Percentiles rank a stretch among this genome's conserved stretches.
Conservation (phyloP, 1,284 basidiomycete genomes). For the Marasmius fiardii region DNA sequence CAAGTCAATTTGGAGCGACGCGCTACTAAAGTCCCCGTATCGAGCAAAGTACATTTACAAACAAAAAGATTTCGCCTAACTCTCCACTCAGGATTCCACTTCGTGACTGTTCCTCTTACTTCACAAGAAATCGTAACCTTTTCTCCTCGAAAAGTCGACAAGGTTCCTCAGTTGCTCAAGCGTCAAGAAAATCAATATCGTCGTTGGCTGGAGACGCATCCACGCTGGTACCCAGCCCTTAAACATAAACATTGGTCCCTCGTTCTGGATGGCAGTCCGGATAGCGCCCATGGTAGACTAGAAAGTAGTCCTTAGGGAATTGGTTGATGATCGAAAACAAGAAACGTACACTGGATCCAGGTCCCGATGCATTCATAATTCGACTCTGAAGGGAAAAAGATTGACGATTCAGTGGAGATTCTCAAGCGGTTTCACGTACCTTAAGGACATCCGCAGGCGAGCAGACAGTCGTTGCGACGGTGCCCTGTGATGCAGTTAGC, state of each 20-base stretch:
- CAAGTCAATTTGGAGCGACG: too few relatives aligned
- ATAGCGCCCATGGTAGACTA: slow-evolving; percentile 75
- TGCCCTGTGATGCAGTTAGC: slow-evolving; percentile 50
- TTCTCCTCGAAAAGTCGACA: slow-evolving; percentile 49
- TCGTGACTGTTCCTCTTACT: too few relatives aligned
- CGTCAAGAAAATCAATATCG: slow-evolving; percentile 81
- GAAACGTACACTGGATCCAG: slow-evolving; percentile 62
- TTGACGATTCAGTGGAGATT: not conserved
- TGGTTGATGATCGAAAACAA: not conserved
- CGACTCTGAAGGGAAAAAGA: slow-evolving; percentile 46
- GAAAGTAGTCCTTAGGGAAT: slow-evolving; percentile 1
- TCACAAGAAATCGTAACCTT: slow-evolving; percentile 10
- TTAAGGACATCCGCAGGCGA: slow-evolving; percentile 92
- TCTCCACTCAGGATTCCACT: not conserved
- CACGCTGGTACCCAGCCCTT: slow-evolving; percentile 88
- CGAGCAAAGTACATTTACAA: too few relatives aligned
- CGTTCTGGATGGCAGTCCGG: slow-evolving; percentile 65
- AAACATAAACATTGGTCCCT: slow-evolving; percentile 91
- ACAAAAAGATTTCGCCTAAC: too few relatives aligned
- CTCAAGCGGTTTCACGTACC: slow-evolving; percentile 30
- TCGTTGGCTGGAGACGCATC: slow-evolving; percentile 83
- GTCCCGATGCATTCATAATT: slow-evolving; percentile 88
- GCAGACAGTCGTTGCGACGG: slow-evolving; percentile 91
- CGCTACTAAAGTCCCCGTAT: too few relatives aligned
- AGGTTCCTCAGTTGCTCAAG: slow-evolving; percentile 73